Conservation (phyloP, 225 moss, liverwort and hornwort species). For the Anthoceros angustus region DNA sequence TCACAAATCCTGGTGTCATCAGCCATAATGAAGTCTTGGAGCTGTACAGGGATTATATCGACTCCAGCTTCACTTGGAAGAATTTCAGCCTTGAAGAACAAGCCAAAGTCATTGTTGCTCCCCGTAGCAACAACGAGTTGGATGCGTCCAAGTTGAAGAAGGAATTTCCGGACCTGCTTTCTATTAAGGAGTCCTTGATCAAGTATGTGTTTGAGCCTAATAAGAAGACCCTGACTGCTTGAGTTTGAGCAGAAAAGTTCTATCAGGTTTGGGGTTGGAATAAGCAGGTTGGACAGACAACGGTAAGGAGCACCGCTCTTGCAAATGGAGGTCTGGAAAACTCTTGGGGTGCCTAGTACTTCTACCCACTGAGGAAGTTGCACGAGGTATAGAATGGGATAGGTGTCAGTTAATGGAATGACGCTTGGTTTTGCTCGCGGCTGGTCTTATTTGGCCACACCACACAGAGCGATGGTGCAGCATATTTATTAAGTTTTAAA, state of each 20-base stretch:
- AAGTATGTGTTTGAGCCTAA: background rate
- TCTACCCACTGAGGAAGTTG: too few relatives aligned
- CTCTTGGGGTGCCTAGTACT: too few relatives aligned
- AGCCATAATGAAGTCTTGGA: conserved; percentile 1
- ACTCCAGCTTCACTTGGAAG: background rate
- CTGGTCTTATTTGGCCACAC: too few relatives aligned
- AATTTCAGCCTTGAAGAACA: background rate
- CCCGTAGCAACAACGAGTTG: conserved; percentile 4
- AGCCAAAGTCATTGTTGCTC: conserved; percentile 4
- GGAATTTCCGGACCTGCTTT: background rate
- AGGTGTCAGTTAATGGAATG: too few relatives aligned
- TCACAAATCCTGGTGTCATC: background rate
- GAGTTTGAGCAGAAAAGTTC: background rate
- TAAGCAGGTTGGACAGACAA: background rate
- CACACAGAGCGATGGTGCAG: too few relatives aligned
- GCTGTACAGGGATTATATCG: conserved; percentile 1
- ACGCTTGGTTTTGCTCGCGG: too few relatives aligned
- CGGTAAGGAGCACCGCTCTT: too few relatives aligned
- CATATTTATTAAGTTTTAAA: too few relatives aligned
- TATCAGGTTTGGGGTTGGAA: background rate
- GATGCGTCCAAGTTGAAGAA: background rate
- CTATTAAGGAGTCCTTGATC: background rate
- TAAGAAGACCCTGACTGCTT: background rate
- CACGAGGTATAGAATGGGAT: too few relatives aligned
- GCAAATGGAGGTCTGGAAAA: too few relatives aligned